Evolutionary conservation across 441 rosid species (phyloP), one percentile per base, ranked within the genome.

Genomic region (Euphorbia schlechtendalii): DNA sequence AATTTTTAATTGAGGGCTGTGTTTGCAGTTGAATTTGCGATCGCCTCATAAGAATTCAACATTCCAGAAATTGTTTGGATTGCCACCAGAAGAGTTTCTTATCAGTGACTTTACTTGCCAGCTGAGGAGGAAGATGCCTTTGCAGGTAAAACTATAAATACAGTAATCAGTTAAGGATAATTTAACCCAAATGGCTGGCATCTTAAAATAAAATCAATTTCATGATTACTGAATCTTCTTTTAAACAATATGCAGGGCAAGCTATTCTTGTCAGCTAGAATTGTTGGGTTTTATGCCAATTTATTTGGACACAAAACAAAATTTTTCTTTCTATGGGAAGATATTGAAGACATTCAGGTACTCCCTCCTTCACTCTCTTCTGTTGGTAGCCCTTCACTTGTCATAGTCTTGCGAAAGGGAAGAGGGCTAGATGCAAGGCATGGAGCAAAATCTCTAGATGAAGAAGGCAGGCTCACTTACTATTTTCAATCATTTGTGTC

Each of bases 61-160:
- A 28, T 92, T 92, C 72, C 98, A 88, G 81, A 88, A 86, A 74
- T 69, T 88, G 53, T 90, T 92, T 77, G 84, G 84, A 58, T 76
- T 92, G 80, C 98, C 98, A 7, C 81, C 85, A n/a, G 98, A 90
- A 61, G 97, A 90, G 64, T 93, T 88, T 73, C 92, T 90, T 69
- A 81, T 93, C 69, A 79, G 80, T 69, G 92, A 86, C 76, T 90
- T 84, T 43, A 77, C 88, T 40, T 92, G 97, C 78, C 74, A 80
- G 14, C 73, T 90, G 77, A 90, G 73, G 86, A 83, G 96, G 72
- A 90, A 86, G 77, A 74, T 93, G 68, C 98, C 92, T 61, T 65
- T 85, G 51, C 97, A 86, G 98, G 96, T 92, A 65, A 64, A 73
- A 63, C 24, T 51, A 65, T 71, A 28, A 10, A 32, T 43, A 11